Base-by-base conservation (phyloP, 2,329 filamentous ascomycete genomes). In the Blastomyces gilchristii region DNA sequence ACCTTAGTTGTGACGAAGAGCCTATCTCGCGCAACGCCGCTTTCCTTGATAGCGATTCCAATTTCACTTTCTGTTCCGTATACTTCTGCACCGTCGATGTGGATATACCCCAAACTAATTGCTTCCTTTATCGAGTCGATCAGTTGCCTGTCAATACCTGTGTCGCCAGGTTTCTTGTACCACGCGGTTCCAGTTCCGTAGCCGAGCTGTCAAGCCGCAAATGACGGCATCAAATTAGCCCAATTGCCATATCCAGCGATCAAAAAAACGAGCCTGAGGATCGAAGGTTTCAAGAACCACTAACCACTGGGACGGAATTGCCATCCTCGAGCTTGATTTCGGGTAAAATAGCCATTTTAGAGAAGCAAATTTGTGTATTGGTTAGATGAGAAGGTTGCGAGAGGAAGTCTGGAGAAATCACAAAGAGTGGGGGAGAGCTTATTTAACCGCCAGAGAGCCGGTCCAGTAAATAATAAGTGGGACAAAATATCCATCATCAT, bases 141-240 rank as follows among this genome's bases (percentile, higher is more conserved):
- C 59, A 81, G 76, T 8, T 76, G 75, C 54, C 81, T 79, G 67
- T 87, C 83, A 61, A 84, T 75, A 57, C 77, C 66, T 12, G 69
- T 76, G 56, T 75, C 77, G 9, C 78, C 77, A 1, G 76, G 75
- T 1, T 67, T 73, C 72, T 88, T 88, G 71, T 78, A 86, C 84
- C 84, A 87, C 1, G 83, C 83, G 0, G 85, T 87, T 39, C 85
- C 85, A 0, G 82, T 83, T 34, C 85, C 85, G 73, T 84, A 87
- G 28, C 78, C 84, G 22, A 87, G 73, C 82, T 84, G 59, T 58
- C 16, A 28, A 63, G 50, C 50, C 34, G 8, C 18, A 9, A 50
- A 25, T 50, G 47, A 25, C 7, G 43, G 16, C 16, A 16, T 31
- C 4, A 41, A 56, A 31, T 62, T 62, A 62, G 53, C 28, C 16